Percentiles rank a stretch among this genome's conserved stretches.
These are phyloP conservation scores for Tilletia caries DNA, from an alignment of 1,284 basidiomycete species.

Conservation along the genomic window DNA sequence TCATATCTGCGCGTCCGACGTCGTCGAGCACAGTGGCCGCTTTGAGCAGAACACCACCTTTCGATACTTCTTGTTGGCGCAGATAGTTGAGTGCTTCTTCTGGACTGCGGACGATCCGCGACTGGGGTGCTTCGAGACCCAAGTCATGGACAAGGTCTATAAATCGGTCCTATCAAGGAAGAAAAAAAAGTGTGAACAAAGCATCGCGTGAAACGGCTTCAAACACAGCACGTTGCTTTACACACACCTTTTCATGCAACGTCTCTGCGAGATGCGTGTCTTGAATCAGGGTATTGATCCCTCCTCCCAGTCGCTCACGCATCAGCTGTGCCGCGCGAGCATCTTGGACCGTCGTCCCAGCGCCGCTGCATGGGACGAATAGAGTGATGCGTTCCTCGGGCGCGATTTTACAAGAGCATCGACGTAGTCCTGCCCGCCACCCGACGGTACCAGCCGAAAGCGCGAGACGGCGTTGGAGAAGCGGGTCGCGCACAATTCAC, in stretches of 20 bases:
- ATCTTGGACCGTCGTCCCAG: slow-evolving; percentile 55
- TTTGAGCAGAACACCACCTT: slow-evolving; percentile 47
- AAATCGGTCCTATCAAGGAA: slow-evolving; percentile 32
- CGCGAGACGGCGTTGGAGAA: slow-evolving; percentile 52
- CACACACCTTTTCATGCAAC: slow-evolving; percentile 54
- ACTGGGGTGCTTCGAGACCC: slow-evolving; percentile 50
- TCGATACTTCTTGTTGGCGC: slow-evolving; percentile 16
- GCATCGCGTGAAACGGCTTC: not conserved
- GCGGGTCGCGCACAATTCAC: slow-evolving; percentile 53
- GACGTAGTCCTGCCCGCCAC: slow-evolving; percentile 29
- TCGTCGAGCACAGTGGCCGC: slow-evolving; percentile 55
- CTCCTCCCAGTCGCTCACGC: slow-evolving; percentile 38
- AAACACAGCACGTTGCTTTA: not conserved
- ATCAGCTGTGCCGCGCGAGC: slow-evolving; percentile 53
- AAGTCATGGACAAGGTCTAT: slow-evolving; percentile 52
- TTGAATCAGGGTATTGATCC: slow-evolving; percentile 53
- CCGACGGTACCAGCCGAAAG: slow-evolving; percentile 28
- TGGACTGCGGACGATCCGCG: slow-evolving; percentile 50
- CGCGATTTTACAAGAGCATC: slow-evolving; percentile 49
- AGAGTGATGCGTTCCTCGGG: slow-evolving; percentile 48
- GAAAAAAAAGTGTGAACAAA: not conserved
- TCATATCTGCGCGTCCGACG: slow-evolving; percentile 55
- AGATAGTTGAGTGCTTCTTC: slow-evolving; percentile 52
- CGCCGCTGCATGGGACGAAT: slow-evolving; percentile 57
- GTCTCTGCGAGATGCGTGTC: slow-evolving; percentile 54